Conservation (phyloP, 2,329 filamentous ascomycete species). For the Lasiodiplodia citricola region DNA sequence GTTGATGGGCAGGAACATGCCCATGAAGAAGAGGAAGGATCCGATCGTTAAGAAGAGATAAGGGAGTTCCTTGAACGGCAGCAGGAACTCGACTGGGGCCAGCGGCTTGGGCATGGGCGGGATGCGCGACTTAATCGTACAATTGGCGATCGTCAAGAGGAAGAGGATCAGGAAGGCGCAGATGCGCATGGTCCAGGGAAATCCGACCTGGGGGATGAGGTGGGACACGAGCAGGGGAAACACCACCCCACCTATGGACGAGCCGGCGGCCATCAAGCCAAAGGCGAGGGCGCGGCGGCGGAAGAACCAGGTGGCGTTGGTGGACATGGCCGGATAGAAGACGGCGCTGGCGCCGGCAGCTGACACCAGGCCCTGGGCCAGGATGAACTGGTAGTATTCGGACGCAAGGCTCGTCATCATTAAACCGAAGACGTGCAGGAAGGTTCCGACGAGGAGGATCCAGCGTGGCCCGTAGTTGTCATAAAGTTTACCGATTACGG, state of each 20-base stretch:
- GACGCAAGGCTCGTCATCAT: constrained; percentile 67
- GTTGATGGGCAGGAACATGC: constrained; percentile 64
- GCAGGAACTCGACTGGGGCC: constrained; percentile 37
- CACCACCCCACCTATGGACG: constrained; percentile 60
- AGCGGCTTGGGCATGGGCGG: constrained; percentile 43
- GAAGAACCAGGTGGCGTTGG: constrained; percentile 56
- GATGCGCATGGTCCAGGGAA: constrained; percentile 63
- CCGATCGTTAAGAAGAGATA: constrained; percentile 39
- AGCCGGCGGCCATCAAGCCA: constrained; percentile 52
- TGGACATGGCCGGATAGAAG: constrained; percentile 54
- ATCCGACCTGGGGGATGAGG: constrained; percentile 59
- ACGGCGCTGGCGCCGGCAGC: constrained; percentile 57
- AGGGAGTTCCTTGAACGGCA: constrained; percentile 38
- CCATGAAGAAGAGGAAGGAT: constrained; percentile 57
- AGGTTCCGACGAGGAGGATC: constrained; percentile 58
- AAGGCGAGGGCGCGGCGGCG: constrained; percentile 55
- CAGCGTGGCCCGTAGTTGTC: constrained; percentile 67
- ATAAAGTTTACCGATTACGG: constrained; percentile 67
- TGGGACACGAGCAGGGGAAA: constrained; percentile 66
- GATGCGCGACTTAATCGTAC: constrained; percentile 57
- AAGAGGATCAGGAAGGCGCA: constrained; percentile 66
- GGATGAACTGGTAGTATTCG: constrained; percentile 61
- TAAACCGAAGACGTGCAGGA: constrained; percentile 64
- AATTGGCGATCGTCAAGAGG: constrained; percentile 56
- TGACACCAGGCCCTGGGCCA: constrained; percentile 60